These are phyloP conservation scores for Fusarium clavum DNA, from an alignment of 2,329 filamentous ascomycete genomes.

Conservation along the genomic window DNA sequence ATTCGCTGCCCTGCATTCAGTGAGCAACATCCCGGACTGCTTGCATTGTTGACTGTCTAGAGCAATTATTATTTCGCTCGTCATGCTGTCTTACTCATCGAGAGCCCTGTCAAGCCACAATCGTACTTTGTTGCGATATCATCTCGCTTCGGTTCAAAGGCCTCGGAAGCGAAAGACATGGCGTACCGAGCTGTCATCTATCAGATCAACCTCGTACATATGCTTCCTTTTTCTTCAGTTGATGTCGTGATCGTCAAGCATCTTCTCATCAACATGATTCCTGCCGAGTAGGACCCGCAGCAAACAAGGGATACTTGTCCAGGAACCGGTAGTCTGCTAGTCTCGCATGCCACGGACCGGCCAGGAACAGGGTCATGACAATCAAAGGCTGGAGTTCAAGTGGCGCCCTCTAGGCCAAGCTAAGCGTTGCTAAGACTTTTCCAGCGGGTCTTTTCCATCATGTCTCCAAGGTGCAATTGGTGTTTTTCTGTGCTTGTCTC, in stretches of 20 bases:
- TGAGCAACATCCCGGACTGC: constrained; percentile 9
- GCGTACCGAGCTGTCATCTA: constrained; percentile 4
- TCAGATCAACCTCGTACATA: constrained; percentile 14
- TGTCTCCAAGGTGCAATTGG: constrained; percentile 17
- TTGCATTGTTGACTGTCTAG: background rate
- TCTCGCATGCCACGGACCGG: constrained; percentile 29
- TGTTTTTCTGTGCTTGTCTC: constrained; percentile 18
- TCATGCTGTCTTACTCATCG: constrained; percentile 14
- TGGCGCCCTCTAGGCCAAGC: constrained; percentile 43
- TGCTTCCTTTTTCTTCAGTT: constrained; percentile 21
- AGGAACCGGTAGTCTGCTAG: constrained; percentile 14
- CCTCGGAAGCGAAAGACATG: constrained; percentile 14
- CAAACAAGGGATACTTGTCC: constrained; percentile 4
- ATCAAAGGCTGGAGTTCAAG: constrained; percentile 47
- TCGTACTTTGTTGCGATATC: constrained; percentile 10
- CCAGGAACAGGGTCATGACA: constrained; percentile 37
- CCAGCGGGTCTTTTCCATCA: constrained; percentile 20
- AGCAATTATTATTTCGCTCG: background rate
- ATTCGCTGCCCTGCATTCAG: constrained; percentile 36
- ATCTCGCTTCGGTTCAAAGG: constrained; percentile 22
- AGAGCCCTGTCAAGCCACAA: constrained; percentile 27
- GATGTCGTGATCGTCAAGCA: constrained; percentile 6
- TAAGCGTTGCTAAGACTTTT: constrained; percentile 38
- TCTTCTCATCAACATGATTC: constrained; percentile 21
- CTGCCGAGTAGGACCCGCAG: constrained; percentile 25